Percentiles rank a stretch among this genome's conserved stretches.
These are phyloP conservation scores for Ilyonectria sp. DNA, from an alignment of 2,329 filamentous ascomycete species.

Conservation along the genomic window DNA sequence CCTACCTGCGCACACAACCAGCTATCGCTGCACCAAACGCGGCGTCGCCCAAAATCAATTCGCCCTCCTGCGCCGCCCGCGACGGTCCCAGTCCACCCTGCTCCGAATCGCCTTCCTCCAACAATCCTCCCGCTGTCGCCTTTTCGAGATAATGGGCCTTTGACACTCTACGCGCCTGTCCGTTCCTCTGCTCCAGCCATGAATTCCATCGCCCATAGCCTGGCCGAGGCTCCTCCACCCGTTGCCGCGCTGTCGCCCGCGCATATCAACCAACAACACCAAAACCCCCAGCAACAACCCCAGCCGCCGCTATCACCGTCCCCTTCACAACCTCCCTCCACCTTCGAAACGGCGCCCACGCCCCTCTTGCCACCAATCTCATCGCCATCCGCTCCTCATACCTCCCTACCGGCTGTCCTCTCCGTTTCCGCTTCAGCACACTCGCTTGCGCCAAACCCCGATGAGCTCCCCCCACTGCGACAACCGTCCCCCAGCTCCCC, in stretches of 20 bases:
- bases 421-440: slow-evolving; percentile 43
- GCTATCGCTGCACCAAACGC: slow-evolving; percentile 16
- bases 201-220: slow-evolving; percentile 57
- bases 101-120: slow-evolving; percentile 25
- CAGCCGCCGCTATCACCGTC: slow-evolving; percentile 46
- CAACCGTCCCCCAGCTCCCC: slow-evolving; percentile 47
- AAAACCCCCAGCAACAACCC: slow-evolving; percentile 36
- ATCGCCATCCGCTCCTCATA: slow-evolving; percentile 46
- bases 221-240: slow-evolving; percentile 50
- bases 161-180: slow-evolving; percentile 38
- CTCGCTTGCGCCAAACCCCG: slow-evolving; percentile 43
- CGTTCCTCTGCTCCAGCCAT: slow-evolving; percentile 47
- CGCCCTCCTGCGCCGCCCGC: slow-evolving; percentile 32
- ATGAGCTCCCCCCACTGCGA: slow-evolving; percentile 48
- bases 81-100: slow-evolving; percentile 28
- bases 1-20: slow-evolving; percentile 17
- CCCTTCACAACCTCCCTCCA: slow-evolving; percentile 45
- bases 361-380: slow-evolving; percentile 46
- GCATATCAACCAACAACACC: slow-evolving; percentile 42
- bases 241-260: slow-evolving; percentile 41
- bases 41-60: slow-evolving; percentile 26
- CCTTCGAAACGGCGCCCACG: slow-evolving; percentile 45
- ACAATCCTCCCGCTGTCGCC: slow-evolving; percentile 21
- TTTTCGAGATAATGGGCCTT: slow-evolving; percentile 46
- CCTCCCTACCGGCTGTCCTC: slow-evolving; percentile 46